phyloP scores from a whole-genome alignment of 2,329 filamentous ascomycete species.

The Aspergillus pseudonomiae region DNA sequence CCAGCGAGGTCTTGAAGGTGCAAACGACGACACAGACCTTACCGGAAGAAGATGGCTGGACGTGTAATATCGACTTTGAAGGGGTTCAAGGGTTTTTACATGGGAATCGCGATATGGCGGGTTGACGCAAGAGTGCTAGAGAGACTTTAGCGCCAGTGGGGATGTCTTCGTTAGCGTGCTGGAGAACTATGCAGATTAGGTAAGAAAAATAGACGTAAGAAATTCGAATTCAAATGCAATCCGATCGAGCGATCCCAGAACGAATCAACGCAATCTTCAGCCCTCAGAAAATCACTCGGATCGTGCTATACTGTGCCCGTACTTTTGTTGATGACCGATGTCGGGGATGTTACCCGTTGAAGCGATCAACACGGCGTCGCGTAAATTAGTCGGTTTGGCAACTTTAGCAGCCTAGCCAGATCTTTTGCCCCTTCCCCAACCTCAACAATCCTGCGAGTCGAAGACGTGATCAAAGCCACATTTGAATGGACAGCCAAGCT shows the following conservation, averaged over 20 bases:
- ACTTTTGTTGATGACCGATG: not conserved
- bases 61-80: not conserved
- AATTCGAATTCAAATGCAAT: too few relatives aligned
- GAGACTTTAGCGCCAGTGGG: too few relatives aligned
- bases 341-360: not conserved
- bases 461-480: too few relatives aligned
- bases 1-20: not conserved
- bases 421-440: too few relatives aligned
- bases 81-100: not conserved
- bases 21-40: not conserved
- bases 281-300: not conserved
- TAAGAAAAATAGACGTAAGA: too few relatives aligned
- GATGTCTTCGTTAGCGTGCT: too few relatives aligned
- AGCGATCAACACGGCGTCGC: not conserved
- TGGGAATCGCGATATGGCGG: not conserved
- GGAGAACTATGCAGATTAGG: too few relatives aligned
- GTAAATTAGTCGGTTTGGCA: not conserved
- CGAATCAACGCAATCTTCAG: too few relatives aligned
- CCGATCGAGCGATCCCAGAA: too few relatives aligned
- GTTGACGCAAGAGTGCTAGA: not conserved
- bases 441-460: too few relatives aligned
- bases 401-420: not conserved
- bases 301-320: not conserved
- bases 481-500: too few relatives aligned
- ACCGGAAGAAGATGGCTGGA: not conserved